Percentiles rank a stretch among this genome's conserved stretches.
These are phyloP conservation scores for Gossypium bickii DNA, from an alignment of 345 rosid genomes.

Conservation along the genomic window DNA sequence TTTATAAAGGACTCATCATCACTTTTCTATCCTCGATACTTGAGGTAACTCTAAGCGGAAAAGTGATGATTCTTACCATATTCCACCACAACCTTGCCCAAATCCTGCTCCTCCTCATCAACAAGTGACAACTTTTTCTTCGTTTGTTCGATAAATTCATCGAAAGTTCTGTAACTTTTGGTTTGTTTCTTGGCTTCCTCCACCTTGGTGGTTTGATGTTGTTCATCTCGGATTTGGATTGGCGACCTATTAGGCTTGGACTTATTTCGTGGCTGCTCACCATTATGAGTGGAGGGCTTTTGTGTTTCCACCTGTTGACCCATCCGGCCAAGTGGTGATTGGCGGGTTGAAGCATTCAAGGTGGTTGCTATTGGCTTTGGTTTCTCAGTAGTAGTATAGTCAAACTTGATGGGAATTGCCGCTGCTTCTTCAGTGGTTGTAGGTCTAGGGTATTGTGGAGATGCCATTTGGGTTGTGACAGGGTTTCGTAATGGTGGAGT, in stretches of 20 bases:
- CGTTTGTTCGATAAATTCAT: conserved; percentile 25
- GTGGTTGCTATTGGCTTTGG: background rate
- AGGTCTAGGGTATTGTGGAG: background rate
- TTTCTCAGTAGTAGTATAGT: conserved; percentile 9
- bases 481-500: conserved; percentile 3
- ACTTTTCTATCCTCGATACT: background rate
- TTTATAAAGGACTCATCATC: background rate
- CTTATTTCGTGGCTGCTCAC: background rate
- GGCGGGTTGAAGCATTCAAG: no score
- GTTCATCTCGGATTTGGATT: no score
- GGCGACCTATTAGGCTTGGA: background rate
- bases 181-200: conserved; percentile 10
- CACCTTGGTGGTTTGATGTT: background rate
- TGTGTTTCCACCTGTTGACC: no score
- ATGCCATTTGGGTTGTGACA: background rate
- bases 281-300: background rate
- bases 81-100: background rate
- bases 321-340: no score
- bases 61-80: conserved; percentile 15
- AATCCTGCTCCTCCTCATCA: conserved; percentile 3
- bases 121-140: conserved; percentile 22
- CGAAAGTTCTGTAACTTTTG: conserved; percentile 19
- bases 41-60: background rate
- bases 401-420: conserved; percentile 22
- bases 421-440: conserved; percentile 9